Evolutionary conservation across 1,284 basidiomycete species (phyloP).

Genomic region (Ustilago loliicola): DNA sequence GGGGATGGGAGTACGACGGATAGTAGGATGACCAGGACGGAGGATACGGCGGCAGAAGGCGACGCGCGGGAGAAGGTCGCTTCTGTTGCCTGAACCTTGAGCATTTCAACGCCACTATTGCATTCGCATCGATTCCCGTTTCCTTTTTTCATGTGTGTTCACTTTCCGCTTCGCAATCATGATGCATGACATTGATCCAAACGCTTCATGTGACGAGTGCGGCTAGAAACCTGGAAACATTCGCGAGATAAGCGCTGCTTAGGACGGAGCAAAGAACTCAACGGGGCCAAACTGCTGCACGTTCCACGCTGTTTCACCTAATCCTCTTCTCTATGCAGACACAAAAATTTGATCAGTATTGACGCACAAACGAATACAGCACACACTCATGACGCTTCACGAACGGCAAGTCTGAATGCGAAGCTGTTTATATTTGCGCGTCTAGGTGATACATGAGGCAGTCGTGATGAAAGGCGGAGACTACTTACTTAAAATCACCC

Average conservation of each 20-base stretch:
- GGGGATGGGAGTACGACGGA: not conserved
- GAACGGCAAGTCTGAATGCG: too few relatives aligned
- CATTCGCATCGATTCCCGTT: not conserved
- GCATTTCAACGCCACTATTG: not conserved
- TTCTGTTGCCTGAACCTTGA: not conserved
- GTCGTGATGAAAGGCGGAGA: not conserved
- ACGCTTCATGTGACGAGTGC: too few relatives aligned
- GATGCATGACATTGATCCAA: not conserved
- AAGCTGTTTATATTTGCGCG: not conserved
- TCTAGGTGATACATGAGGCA: not conserved
- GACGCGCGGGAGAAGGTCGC: not conserved
- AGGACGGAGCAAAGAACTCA: too few relatives aligned
- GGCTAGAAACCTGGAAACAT: too few relatives aligned
- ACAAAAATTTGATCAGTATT: too few relatives aligned
- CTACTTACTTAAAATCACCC: conserved; percentile 64
- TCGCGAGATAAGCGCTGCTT: too few relatives aligned
- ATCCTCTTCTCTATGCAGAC: too few relatives aligned
- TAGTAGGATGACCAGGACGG: not conserved
- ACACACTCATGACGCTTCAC: too few relatives aligned
- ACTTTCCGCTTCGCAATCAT: not conserved
- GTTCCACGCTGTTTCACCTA: too few relatives aligned
- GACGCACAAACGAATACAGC: too few relatives aligned
- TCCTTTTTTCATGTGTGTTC: not conserved
- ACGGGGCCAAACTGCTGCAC: too few relatives aligned
- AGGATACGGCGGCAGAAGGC: not conserved